Evolutionary conservation across 495 filamentous ascomycete genomes (phyloP).

Genomic region (Xylaria cubensis): DNA sequence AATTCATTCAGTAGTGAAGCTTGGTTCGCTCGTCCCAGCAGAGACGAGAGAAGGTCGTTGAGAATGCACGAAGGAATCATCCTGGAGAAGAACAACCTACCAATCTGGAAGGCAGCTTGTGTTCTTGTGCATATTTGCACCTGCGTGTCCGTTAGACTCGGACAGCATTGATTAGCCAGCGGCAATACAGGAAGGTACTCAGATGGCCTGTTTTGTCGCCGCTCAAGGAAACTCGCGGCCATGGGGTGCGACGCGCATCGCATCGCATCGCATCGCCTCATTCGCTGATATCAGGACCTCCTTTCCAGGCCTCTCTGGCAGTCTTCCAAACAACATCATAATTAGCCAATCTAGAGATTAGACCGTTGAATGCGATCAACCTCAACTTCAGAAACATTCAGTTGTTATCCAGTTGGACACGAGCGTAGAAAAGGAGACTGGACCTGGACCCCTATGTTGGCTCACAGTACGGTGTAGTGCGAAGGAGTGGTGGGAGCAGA

Average conservation of each 20-base stretch:
- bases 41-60: not conserved
- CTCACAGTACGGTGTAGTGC: not conserved
- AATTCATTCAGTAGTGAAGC: not conserved
- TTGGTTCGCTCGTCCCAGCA: not conserved
- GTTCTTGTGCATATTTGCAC: not conserved
- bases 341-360: not conserved
- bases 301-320: not conserved
- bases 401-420: not conserved
- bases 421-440: not conserved
- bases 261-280: not conserved
- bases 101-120: not conserved
- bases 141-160: not conserved
- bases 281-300: not conserved
- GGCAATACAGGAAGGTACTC: not conserved
- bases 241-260: not conserved
- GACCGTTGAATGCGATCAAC: not conserved
- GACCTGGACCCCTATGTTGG: too few relatives aligned
- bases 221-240: not conserved
- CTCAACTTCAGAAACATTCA: not conserved
- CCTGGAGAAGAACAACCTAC: not conserved
- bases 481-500: not conserved
- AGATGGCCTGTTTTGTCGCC: conserved; percentile 1
- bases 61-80: not conserved
- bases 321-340: not conserved
- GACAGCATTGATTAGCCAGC: conserved; percentile 9